Evolutionary conservation across 139 green algal genomes (phyloP).

Genomic region (Ulvella scutata): DNA sequence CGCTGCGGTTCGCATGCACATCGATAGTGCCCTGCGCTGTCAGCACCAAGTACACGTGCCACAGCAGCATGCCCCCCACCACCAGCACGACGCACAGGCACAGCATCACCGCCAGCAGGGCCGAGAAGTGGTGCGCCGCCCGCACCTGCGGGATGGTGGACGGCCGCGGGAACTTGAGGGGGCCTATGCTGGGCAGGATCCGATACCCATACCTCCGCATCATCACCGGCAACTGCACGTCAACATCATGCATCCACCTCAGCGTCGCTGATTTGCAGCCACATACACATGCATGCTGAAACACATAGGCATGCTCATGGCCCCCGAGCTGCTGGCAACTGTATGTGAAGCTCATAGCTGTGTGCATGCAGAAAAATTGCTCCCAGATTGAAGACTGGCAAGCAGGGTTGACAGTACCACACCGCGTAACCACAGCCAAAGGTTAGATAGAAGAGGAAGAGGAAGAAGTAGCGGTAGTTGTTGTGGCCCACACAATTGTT

Average conservation of each 20-base stretch:
- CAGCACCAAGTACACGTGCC: slow-evolving; percentile 40
- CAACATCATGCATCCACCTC: too few relatives aligned
- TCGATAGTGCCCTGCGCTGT: slow-evolving; percentile 43
- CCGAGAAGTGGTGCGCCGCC: background rate
- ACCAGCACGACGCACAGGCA: slow-evolving; percentile 14
- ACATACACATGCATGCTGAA: background rate
- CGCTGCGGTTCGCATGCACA: slow-evolving; percentile 16
- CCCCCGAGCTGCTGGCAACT: background rate
- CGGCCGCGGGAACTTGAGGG: background rate
- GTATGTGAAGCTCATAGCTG: background rate
- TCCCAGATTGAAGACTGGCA: slow-evolving; percentile 4
- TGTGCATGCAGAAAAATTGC: background rate
- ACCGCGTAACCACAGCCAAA: slow-evolving; percentile 18
- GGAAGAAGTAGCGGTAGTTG: slow-evolving; percentile 67
- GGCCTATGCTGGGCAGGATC: slow-evolving; percentile 13
- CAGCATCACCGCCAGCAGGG: slow-evolving; percentile 11
- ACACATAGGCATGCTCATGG: background rate
- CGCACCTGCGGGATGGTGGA: background rate
- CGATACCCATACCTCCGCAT: background rate
- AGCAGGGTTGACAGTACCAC: slow-evolving; percentile 2
- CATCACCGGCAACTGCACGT: background rate
- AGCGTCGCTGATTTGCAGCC: too few relatives aligned
- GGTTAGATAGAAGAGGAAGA: slow-evolving; percentile 47
- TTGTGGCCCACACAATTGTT: slow-evolving; percentile 51
- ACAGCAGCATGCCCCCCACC: slow-evolving; percentile 24